Evolutionary conservation across 179 eudicot species (phyloP), one percentile per base, ranked within the genome.

Genomic region (Drosera spatulata): DNA sequence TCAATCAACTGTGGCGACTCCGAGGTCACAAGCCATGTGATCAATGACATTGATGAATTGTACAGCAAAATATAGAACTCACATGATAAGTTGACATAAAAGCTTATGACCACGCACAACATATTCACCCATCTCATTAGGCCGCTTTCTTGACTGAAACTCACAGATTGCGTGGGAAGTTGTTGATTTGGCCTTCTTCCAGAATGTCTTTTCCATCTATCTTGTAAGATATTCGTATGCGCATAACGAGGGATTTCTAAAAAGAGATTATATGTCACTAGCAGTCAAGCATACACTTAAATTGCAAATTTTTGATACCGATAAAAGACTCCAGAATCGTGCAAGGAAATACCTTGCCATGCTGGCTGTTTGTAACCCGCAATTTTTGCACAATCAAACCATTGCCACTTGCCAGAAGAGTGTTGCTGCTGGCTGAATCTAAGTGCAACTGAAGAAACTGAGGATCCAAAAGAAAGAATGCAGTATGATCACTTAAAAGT

Each of bases 191-290:
- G 6, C 99, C 96, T 82, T 93, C 86, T 77, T 93, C 99, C 80
- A 86, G 66, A 10, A 72, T 66, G 50, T 86, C 99, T 79, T 84
- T 81, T 63, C 75, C 76, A 33, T 89, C 70, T 47, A 78, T 60
- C 83, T 86, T 93, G 82, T 89, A 93, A 39, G 70, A 71, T 77
- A 89, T 86, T 63, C 99, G 80, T 68, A 85, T 59, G 56, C 99
- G 93, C 99, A 93, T 93, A 58, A 85, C 88, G 56, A 93, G 81
- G 65, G 95, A 68, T 93, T 89, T 93, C 99, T 93, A 90, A 10
- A 50, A n/a, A 13, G 33, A 51, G 33, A 51, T 51, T 6, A 51
- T n/a, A 37, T 10, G 45, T 22, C 13, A 37, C 8, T 48, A 60
- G 10, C 10, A 3, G 22, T 8, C 49, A 38, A 9, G 2, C 37